Percentiles rank a stretch among this genome's conserved stretches.
Evolutionary conservation across 2,329 filamentous ascomycete genomes (phyloP).

Genomic region (Keithomyces neogunnii): DNA sequence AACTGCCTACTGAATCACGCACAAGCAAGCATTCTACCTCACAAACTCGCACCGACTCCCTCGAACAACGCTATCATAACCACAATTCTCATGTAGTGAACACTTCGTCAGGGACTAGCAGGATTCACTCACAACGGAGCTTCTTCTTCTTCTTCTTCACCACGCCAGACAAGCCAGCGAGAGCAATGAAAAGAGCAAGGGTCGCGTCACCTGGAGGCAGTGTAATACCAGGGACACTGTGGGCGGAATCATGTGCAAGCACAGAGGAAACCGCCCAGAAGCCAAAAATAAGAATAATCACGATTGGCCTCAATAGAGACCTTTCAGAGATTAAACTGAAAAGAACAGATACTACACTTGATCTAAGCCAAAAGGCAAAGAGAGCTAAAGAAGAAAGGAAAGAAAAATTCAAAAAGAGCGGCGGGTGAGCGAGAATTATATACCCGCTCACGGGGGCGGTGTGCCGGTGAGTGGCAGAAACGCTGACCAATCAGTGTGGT

Average conservation of each 20-base stretch:
- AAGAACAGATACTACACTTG: slow-evolving; percentile 96
- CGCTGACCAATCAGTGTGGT: neutral
- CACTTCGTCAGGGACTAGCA: neutral
- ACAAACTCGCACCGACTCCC: too few relatives aligned
- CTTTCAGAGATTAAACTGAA: slow-evolving; percentile 96
- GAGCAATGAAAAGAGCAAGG: slow-evolving; percentile 28
- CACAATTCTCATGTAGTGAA: too few relatives aligned
- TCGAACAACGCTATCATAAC: too few relatives aligned
- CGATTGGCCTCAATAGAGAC: slow-evolving; percentile 60
- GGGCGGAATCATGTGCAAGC: slow-evolving; percentile 31
- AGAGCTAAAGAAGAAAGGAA: slow-evolving; percentile 32
- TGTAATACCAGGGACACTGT: slow-evolving; percentile 38
- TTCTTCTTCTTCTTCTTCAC: slow-evolving; percentile 27
- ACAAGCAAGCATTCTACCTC: too few relatives aligned
- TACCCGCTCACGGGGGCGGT: slow-evolving; percentile 11
- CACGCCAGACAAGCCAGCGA: slow-evolving; percentile 24
- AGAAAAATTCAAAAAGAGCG: slow-evolving; percentile 12
- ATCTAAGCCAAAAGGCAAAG: slow-evolving; percentile 66
- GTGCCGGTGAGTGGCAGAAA: slow-evolving; percentile 8
- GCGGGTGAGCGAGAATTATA: slow-evolving; percentile 14
- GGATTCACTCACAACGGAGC: neutral
- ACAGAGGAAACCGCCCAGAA: slow-evolving; percentile 27
- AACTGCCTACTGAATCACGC: too few relatives aligned
- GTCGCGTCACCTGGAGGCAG: slow-evolving; percentile 37
- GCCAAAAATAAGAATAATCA: slow-evolving; percentile 69